phyloP scores from a whole-genome alignment of 106 monocot genomes.

The Dendrobium officinale region DNA sequence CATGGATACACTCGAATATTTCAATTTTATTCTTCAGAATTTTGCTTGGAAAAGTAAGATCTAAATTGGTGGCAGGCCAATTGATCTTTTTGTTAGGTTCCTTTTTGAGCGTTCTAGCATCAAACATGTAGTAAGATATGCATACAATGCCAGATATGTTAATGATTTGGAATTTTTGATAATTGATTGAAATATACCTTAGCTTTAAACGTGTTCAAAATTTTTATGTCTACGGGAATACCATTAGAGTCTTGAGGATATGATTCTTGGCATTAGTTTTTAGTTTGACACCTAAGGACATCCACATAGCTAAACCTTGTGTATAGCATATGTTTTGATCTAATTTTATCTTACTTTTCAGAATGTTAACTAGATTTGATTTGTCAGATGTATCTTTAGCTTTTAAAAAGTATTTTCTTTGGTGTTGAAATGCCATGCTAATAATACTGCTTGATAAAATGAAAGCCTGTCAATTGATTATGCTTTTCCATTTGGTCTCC shows the following conservation, averaged over 20 bases:
- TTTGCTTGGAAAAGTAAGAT: too few relatives aligned
- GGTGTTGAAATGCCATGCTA: neutral
- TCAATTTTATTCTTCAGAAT: too few relatives aligned
- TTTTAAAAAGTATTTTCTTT: neutral
- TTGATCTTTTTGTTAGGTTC: neutral
- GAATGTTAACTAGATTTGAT: neutral
- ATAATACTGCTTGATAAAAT: neutral
- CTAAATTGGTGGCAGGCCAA: too few relatives aligned
- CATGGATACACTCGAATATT: neutral
- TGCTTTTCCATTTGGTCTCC: neutral
- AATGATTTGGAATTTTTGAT: neutral
- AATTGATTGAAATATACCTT: neutral
- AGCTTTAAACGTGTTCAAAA: neutral
- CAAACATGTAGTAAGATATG: neutral
- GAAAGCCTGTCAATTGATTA: neutral
- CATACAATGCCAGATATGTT: neutral
- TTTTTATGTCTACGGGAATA: neutral
- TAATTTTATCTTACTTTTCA: neutral
- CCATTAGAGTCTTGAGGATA: neutral
- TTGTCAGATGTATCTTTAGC: neutral
- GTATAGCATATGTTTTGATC: neutral
- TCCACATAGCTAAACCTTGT: neutral
- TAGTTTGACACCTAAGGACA: neutral
- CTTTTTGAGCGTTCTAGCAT: neutral
- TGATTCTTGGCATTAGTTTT: neutral